phyloP scores from a whole-genome alignment of 305 asterid genomes.

The Solanum chacoense region DNA sequence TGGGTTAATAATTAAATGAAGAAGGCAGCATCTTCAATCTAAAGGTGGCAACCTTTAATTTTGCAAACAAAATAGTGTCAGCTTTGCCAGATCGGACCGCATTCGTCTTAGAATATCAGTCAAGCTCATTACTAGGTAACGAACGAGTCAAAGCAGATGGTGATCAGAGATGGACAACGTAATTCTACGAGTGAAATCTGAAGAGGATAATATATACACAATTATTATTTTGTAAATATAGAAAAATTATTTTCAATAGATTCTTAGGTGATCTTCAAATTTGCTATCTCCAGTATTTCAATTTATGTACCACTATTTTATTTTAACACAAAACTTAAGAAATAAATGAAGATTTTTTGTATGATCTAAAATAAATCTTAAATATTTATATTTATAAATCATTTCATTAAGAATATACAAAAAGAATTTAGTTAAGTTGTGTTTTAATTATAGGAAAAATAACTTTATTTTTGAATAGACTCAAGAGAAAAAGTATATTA shows the following conservation, averaged over 20 bases:
- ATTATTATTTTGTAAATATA: neutral
- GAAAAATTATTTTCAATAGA: no score
- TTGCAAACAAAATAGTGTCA: neutral
- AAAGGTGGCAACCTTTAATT: neutral
- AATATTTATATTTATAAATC: neutral
- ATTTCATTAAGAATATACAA: neutral
- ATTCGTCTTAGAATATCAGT: neutral
- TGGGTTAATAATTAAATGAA: neutral
- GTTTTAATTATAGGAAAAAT: neutral
- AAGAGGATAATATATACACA: neutral
- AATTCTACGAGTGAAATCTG: neutral
- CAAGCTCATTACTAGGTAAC: neutral
- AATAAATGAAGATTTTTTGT: neutral
- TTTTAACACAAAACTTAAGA: neutral
- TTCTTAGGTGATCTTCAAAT: neutral
- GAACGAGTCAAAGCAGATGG: no score
- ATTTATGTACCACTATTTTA: neutral
- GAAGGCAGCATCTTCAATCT: neutral
- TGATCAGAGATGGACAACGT: no score
- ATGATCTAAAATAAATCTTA: neutral
- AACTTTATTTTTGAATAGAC: neutral
- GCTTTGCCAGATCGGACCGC: no score
- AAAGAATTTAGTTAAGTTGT: neutral
- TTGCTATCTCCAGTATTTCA: no score
- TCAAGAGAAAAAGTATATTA: no score